These are phyloP conservation scores for Vitis hybrid DNA, from an alignment of 177 flowering plant species.

Conservation along the genomic window DNA sequence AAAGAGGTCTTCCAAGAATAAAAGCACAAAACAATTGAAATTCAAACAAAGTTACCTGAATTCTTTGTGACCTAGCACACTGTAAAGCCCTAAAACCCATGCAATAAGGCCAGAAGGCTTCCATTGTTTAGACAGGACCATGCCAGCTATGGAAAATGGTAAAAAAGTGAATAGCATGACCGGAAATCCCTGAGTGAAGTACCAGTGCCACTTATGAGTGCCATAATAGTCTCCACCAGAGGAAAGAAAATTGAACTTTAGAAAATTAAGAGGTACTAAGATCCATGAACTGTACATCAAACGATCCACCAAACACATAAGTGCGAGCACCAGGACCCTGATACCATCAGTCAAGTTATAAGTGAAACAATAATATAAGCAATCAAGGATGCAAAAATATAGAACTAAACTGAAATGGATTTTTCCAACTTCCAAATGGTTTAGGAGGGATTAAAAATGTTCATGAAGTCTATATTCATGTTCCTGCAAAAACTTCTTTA, in stretches of 20 bases:
- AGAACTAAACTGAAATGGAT: not conserved
- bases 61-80: slow-evolving; percentile 91
- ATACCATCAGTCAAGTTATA: slow-evolving; percentile 14
- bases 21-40: slow-evolving; percentile 8
- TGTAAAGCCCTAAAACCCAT: slow-evolving; percentile 83
- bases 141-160: slow-evolving; percentile 66
- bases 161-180: slow-evolving; percentile 76
- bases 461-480: not conserved
- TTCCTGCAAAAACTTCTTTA: no score
- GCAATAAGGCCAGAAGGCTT: slow-evolving; percentile 68
- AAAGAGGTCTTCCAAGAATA: not conserved
- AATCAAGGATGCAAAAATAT: not conserved
- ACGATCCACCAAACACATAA: slow-evolving; percentile 67
- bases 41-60: slow-evolving; percentile 36
- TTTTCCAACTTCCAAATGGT: not conserved
- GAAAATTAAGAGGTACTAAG: slow-evolving; percentile 86
- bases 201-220: slow-evolving; percentile 96
- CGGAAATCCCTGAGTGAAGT: slow-evolving; percentile 81
- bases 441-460: not conserved
- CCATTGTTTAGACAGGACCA: slow-evolving; percentile 62
- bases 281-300: slow-evolving; percentile 80
- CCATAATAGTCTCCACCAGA: slow-evolving; percentile 96
- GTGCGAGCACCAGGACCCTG: slow-evolving; percentile 68
- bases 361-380: not conserved
- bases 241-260: slow-evolving; percentile 82